Evolutionary conservation across 2,329 filamentous ascomycete genomes (phyloP), one percentile per base, ranked within the genome.

Genomic region (Trichoderma hamatum): DNA sequence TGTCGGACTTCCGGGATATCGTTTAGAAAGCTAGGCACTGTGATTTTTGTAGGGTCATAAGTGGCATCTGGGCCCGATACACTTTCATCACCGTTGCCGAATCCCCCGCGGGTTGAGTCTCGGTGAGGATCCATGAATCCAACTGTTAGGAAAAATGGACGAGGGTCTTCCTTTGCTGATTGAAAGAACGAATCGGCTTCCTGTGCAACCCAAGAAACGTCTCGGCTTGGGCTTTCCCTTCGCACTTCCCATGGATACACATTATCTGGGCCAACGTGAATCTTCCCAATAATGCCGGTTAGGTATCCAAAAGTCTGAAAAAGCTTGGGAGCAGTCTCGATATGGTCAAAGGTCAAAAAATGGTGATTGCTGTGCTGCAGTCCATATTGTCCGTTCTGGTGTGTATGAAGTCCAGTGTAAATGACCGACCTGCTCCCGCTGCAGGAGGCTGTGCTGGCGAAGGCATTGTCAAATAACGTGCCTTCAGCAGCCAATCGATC

Each of bases 81-180:
- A 21, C 11, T 28, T 16, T 65, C 62, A 16, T 65, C 62, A 3
- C 62, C 62, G n/a, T 65, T 65, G 13, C 62, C 62, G 19, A 65
- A 65, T 24, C 62, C 62, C 13, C 62, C 62, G 3, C 62, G 62
- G 24, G 62, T 65, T 1, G 62, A 65, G 26, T 65, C 62, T 24
- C 62, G 51, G 14, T 65, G 62, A 55, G 62, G 62, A 14, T 65
- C 62, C 62, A 65, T 65, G 62, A 65, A 65, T 30, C 62, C 62
- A 7, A 65, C 62, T 11, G 62, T 65, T 13, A 65, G 51, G 43
- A 65, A 55, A 24, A 65, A 65, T n/a, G 62, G 24, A 4, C 51
- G 51, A 0, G 49, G 19, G 1, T 65, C 62, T 21, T 55, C 34
- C 11, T 55, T 65, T 21, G 62, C 62, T 3, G 51, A 65, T 3